These are phyloP conservation scores for Rhodamnia rubescens DNA, from an alignment of 345 rosid genomes.

Conservation along the genomic window DNA sequence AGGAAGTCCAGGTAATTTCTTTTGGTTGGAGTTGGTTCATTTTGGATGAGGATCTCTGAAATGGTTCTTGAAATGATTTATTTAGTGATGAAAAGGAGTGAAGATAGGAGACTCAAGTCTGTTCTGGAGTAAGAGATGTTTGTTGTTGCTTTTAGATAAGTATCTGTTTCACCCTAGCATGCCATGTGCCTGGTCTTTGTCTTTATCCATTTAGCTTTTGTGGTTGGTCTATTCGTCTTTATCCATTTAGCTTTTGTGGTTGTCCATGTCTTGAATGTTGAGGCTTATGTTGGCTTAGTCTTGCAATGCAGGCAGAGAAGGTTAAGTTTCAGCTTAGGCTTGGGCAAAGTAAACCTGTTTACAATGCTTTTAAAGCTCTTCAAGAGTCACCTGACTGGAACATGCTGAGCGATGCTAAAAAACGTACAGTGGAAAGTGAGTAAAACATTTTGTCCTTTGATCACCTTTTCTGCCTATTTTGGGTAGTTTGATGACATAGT, in stretches of 20 bases:
- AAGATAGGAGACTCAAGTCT: neutral
- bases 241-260: neutral
- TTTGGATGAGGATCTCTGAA: neutral
- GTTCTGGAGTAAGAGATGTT: neutral
- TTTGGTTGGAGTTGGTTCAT: neutral
- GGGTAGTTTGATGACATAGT: neutral
- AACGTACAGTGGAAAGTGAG: conserved; percentile 68
- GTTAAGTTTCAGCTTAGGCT: conserved; percentile 63
- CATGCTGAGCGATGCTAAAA: conserved; percentile 51
- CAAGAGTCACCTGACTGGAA: conserved; percentile 60
- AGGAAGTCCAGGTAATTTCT: conserved; percentile 71
- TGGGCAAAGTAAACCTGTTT: conserved; percentile 74
- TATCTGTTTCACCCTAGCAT: neutral
- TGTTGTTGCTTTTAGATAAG: neutral
- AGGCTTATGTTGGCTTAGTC: neutral
- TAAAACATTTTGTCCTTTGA: neutral
- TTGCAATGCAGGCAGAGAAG: conserved; percentile 53
- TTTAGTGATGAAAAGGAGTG: neutral
- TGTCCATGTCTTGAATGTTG: neutral
- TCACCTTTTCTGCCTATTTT: neutral
- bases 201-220: neutral
- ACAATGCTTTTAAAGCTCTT: conserved; percentile 64
- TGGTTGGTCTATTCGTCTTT: neutral
- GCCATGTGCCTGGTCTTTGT: neutral
- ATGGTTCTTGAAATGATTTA: neutral